phyloP scores from a whole-genome alignment of 495 filamentous ascomycete genomes.

The Darksidea phi region DNA sequence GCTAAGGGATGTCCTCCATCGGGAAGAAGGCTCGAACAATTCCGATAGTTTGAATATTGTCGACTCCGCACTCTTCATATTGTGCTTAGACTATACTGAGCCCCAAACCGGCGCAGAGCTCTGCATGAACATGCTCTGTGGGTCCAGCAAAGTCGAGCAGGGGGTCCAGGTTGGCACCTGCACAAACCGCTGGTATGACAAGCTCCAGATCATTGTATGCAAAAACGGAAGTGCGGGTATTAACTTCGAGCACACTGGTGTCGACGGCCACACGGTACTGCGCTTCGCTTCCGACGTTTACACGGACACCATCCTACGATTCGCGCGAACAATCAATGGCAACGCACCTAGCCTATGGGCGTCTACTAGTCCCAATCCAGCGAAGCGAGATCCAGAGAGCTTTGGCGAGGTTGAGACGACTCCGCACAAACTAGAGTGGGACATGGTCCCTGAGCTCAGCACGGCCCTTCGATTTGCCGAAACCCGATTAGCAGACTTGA shows the following conservation, averaged over 20 bases:
- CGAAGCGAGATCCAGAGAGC: conserved; percentile 87
- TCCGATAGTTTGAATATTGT: conserved; percentile 92
- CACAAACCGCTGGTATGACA: conserved; percentile 98
- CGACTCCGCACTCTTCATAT: conserved; percentile 87
- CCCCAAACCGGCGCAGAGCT: conserved; percentile 74
- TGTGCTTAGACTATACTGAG: conserved; percentile 90
- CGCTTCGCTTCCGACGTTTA: conserved; percentile 95
- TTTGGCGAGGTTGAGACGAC: conserved; percentile 95
- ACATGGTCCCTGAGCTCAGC: conserved; percentile 87
- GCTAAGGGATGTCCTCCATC: conserved; percentile 81
- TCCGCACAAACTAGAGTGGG: conserved; percentile 96
- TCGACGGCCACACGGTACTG: conserved; percentile 95
- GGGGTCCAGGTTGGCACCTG: conserved; percentile 97
- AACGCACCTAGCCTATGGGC: conserved; percentile 90
- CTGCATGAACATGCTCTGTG: conserved; percentile 97
- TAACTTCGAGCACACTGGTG: conserved; percentile 98
- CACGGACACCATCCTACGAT: conserved; percentile 96
- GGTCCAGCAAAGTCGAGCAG: conserved; percentile 83
- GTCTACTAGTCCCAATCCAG: conserved; percentile 84
- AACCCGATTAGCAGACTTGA: conserved; percentile 88
- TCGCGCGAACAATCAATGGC: conserved; percentile 93
- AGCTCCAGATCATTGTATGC: conserved; percentile 98
- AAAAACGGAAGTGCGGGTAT: conserved; percentile 97
- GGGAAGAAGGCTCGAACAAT: conserved; percentile 86
- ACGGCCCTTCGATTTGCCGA: conserved; percentile 94